Conservation (phyloP, 148 eudicot species). For the Persicaria maculosa region DNA sequence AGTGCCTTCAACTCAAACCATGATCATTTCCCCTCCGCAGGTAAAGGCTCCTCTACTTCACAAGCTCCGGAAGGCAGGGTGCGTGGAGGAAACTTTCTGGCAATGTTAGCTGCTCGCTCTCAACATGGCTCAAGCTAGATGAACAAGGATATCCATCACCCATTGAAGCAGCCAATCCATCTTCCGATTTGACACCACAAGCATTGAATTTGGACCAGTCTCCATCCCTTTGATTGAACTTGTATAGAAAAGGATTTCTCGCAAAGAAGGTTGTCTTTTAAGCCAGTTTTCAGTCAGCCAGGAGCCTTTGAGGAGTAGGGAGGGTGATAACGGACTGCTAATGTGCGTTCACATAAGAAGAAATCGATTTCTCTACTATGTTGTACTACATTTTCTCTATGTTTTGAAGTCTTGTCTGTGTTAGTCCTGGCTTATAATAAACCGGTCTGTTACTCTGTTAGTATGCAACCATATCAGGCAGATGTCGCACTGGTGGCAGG, state of each 20-base stretch:
- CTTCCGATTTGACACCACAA: too few relatives aligned
- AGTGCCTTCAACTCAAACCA: not conserved
- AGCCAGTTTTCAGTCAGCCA: too few relatives aligned
- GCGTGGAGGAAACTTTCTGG: constrained; percentile 64
- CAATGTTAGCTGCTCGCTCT: constrained; percentile 30
- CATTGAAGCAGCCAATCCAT: not conserved
- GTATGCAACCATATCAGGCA: not conserved
- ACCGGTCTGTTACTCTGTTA: not conserved
- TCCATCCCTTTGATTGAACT: too few relatives aligned
- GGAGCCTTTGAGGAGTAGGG: too few relatives aligned
- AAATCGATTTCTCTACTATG: too few relatives aligned
- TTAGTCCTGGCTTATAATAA: not conserved
- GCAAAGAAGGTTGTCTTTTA: too few relatives aligned
- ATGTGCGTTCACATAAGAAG: too few relatives aligned
- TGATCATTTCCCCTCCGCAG: not conserved
- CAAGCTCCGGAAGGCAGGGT: constrained; percentile 57
- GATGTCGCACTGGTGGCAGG: not conserved
- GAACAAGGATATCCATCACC: not conserved
- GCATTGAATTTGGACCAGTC: too few relatives aligned
- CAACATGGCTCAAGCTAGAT: constrained; percentile 2
- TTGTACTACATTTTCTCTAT: too few relatives aligned
- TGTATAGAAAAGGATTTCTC: too few relatives aligned
- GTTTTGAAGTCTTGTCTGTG: not conserved
- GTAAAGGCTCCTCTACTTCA: not conserved
- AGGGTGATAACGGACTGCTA: too few relatives aligned